phyloP scores from a whole-genome alignment of 129 eudicot species.

The Erigeron canadensis region DNA sequence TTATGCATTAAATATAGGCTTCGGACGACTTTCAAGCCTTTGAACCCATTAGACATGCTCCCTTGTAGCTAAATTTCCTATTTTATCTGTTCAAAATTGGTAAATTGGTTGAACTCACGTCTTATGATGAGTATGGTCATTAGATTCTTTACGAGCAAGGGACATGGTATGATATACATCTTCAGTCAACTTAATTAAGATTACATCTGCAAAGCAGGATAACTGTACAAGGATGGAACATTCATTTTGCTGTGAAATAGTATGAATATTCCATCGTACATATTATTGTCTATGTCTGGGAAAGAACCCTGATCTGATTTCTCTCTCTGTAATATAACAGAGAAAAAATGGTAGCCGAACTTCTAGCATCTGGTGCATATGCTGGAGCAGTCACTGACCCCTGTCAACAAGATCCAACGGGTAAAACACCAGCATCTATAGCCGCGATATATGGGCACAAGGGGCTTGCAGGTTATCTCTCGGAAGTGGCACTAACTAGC shows the following conservation, averaged over 20 bases:
- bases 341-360: constrained; percentile 92
- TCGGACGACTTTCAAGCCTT: too few relatives aligned
- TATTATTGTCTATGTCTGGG: not conserved
- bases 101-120: not conserved
- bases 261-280: not conserved
- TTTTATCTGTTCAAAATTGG: too few relatives aligned
- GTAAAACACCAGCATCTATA: constrained; percentile 85
- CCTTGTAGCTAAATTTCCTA: too few relatives aligned
- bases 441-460: constrained; percentile 67
- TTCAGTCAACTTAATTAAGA: not conserved
- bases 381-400: constrained; percentile 98
- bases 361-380: constrained; percentile 85
- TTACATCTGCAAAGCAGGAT: not conserved
- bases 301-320: not conserved
- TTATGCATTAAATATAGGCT: not conserved
- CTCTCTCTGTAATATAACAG: constrained; percentile 35
- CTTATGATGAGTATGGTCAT: not conserved
- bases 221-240: not conserved
- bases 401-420: constrained; percentile 61
- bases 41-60: too few relatives aligned
- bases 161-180: not conserved
- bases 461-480: constrained; percentile 93
- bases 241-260: not conserved
- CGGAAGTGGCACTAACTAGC: constrained; percentile 76
- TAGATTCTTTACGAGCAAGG: not conserved